Evolutionary conservation across 352 stramenopile species (phyloP).

Genomic region (Phytophthora cactorum): DNA sequence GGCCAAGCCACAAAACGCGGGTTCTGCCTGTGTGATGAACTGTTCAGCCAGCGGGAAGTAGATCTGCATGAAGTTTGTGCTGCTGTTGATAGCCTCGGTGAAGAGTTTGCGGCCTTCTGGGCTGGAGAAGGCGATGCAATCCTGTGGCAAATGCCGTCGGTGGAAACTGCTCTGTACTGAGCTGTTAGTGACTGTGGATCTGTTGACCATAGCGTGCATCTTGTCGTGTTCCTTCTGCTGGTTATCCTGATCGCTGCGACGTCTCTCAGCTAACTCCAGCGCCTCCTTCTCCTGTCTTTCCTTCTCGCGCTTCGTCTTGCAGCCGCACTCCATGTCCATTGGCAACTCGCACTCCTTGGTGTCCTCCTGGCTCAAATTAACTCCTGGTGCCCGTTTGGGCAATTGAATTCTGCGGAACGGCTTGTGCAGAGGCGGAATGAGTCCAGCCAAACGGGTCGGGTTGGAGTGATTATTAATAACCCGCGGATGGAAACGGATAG

Average conservation of each 20-base stretch:
- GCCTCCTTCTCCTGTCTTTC: conserved; percentile 44
- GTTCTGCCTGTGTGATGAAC: conserved; percentile 92
- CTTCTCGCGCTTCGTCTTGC: conserved; percentile 50
- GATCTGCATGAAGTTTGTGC: conserved; percentile 80
- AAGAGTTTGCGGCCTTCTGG: conserved; percentile 87
- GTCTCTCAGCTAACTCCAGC: conserved; percentile 27
- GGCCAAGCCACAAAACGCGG: conserved; percentile 90
- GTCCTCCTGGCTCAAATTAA: conserved; percentile 4
- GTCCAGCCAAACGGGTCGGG: conserved; percentile 11
- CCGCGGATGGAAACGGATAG: conserved; percentile 15
- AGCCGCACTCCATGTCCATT: conserved; percentile 60
- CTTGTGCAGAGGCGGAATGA: conserved; percentile 26
- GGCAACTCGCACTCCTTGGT: conserved; percentile 45
- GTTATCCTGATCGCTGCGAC: conserved; percentile 8
- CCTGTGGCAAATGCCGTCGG: conserved; percentile 76
- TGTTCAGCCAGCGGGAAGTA: conserved; percentile 94
- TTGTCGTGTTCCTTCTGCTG: conserved; percentile 18
- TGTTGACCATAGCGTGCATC: conserved; percentile 18
- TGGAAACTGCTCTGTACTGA: conserved; percentile 81
- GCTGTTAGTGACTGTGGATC: conserved; percentile 76
- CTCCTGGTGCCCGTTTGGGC: conserved; percentile 1
- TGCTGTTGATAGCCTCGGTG: conserved; percentile 67
- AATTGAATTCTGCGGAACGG: conserved; percentile 36
- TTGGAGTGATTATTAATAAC: conserved; percentile 21
- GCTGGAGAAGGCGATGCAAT: conserved; percentile 89